Percentiles rank a stretch among this genome's conserved stretches.
Conservation (phyloP, 2,329 filamentous ascomycete species). For the Colletotrichum tropicale region DNA sequence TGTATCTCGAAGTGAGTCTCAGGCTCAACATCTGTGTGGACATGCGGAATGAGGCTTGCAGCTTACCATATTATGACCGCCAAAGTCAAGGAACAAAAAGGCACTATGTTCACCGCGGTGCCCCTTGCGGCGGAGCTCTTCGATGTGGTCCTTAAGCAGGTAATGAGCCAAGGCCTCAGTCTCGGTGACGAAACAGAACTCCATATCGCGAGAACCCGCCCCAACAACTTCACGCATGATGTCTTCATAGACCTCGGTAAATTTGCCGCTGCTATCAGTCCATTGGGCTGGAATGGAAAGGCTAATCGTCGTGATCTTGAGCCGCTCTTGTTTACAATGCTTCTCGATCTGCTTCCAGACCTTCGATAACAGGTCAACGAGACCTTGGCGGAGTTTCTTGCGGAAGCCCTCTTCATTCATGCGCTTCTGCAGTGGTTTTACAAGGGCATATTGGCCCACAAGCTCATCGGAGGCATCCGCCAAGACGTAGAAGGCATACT, state of each 20-base stretch:
- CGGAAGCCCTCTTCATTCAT: not conserved
- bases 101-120: not conserved
- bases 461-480: not conserved
- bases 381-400: not conserved
- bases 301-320: not conserved
- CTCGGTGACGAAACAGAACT: not conserved
- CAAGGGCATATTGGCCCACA: not conserved
- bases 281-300: not conserved
- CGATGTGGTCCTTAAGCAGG: not conserved
- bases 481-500: conserved; percentile 23
- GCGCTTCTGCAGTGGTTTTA: not conserved
- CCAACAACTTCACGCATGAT: not conserved
- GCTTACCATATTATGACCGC: conserved; percentile 14
- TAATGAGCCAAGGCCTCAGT: not conserved
- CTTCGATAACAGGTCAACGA: not conserved
- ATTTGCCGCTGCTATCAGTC: not conserved
- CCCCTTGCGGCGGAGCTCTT: not conserved
- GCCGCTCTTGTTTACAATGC: not conserved
- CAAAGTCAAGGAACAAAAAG: conserved; percentile 11
- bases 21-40: no score
- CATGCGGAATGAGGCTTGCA: not conserved
- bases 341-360: not conserved
- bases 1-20: not conserved
- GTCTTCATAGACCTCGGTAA: not conserved
- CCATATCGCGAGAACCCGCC: not conserved